A percentile compares a stretch with the other conserved stretches of the same genome.
Evolutionary conservation across 306 rosid species (phyloP).

Genomic region (Vachellia pachyceras): DNA sequence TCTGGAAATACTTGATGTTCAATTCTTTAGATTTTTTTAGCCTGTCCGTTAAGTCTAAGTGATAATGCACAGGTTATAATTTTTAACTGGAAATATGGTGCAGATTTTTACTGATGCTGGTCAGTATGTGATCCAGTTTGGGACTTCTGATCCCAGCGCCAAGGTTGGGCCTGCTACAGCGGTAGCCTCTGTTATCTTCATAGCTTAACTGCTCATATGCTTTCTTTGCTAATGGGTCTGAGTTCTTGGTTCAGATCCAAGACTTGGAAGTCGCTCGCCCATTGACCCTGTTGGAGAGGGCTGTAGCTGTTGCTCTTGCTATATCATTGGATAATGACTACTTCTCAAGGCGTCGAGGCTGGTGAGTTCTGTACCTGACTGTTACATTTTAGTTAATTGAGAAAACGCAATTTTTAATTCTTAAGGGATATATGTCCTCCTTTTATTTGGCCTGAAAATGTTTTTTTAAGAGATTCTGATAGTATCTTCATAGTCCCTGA

Average conservation of each 20-base stretch:
- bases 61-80: not conserved
- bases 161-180: conserved; percentile 67
- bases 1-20: conserved; percentile 20
- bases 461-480: not conserved
- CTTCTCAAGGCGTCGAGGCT: conserved; percentile 94
- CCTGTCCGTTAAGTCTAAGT: not conserved
- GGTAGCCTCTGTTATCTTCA: conserved; percentile 49
- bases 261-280: conserved; percentile 81
- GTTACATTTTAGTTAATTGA: not conserved
- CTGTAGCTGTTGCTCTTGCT: conserved; percentile 95
- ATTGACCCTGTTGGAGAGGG: conserved; percentile 81
- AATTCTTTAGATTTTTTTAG: conserved; percentile 21
- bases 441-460: not conserved
- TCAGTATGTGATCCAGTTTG: conserved; percentile 93
- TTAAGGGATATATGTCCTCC: not conserved
- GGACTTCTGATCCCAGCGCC: conserved; percentile 71
- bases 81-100: conserved; percentile 27
- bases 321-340: conserved; percentile 97
- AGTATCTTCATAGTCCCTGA: not conserved
- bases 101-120: conserved; percentile 97
- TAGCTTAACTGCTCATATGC: not conserved
- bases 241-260: conserved; percentile 59
- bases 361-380: conserved; percentile 59
- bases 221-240: conserved; percentile 14
- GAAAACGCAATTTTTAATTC: not conserved